phyloP scores from a whole-genome alignment of 345 rosid genomes.

The Dipteronia sinensis region DNA sequence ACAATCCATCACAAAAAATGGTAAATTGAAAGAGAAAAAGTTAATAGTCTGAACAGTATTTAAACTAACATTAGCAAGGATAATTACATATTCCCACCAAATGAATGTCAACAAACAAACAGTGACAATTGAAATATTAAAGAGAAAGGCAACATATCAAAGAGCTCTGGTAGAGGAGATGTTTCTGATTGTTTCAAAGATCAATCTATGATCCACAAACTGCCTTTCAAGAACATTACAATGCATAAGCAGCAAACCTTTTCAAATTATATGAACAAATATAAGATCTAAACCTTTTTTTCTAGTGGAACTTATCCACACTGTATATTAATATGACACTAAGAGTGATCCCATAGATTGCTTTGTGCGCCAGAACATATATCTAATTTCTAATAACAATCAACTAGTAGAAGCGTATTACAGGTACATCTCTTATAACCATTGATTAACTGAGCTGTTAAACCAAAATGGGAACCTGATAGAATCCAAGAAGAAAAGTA shows the following conservation, averaged over 20 bases:
- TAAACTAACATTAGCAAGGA: constrained; percentile 8
- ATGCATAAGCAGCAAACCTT: too few relatives aligned
- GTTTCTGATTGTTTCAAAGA: neutral
- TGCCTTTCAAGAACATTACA: too few relatives aligned
- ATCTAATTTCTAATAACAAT: neutral
- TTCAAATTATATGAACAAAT: too few relatives aligned
- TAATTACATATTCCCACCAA: neutral
- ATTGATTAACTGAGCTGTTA: neutral
- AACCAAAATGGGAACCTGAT: neutral
- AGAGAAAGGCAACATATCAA: neutral
- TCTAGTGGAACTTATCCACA: too few relatives aligned
- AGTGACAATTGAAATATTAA: neutral
- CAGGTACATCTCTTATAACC: neutral
- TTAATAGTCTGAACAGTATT: constrained; percentile 4
- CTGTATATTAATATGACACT: neutral
- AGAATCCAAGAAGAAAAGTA: neutral
- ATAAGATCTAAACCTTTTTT: too few relatives aligned
- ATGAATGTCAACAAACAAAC: neutral
- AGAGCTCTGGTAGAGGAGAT: neutral
- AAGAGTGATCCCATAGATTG: neutral
- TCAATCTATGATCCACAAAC: neutral
- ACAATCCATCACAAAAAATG: constrained; percentile 24
- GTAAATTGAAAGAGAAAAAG: constrained; percentile 16
- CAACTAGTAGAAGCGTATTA: neutral
- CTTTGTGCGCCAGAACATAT: neutral